Evolutionary conservation across 2,329 filamentous ascomycete genomes (phyloP), one percentile per base, ranked within the genome.

Genomic region (Fusarium citri): DNA sequence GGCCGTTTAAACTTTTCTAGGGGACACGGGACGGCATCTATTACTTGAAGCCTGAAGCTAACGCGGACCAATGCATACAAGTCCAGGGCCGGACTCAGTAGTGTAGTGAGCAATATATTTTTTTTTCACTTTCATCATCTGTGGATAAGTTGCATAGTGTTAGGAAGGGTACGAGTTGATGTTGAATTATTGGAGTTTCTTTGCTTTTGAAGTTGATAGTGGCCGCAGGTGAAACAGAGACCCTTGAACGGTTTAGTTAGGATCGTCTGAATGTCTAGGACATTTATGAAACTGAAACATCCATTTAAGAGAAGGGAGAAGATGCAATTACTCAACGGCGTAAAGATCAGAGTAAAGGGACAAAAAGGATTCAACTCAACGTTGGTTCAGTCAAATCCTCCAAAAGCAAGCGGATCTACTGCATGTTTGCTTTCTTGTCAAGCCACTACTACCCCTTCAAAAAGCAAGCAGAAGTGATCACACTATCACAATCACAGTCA

Each of bases 11-110:
- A 62, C 40, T 65, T 55, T 48, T 49, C n/a, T 23, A 20, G 51
- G 61, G 61, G 56, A 56, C 15, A 55, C 43, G 41, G 54, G 55
- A 60, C 40, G 64, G 48, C 46, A 47, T 53, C 37, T 64, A 42
- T 53, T 58, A 46, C 25, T 66, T 65, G 50, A 68, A 68, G 63
- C 48, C 57, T 61, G 67, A 64, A 71, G 64, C 68, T 71, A 72
- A 58, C 11, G 41, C 68, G 68, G 69, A 57, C 66, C 66, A 63
- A 68, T 37, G 59, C 57, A 48, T 59, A 54, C 42, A 46, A 62
- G 47, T 53, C 11, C 25, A 65, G 56, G 56, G 46, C 60, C 40
- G 53, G 41, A 56, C 68, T 69, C 22, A 34, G 48, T 34, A 51
- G 31, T 41, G 23, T 28, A 51, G 23, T 28, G 40, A 40, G 56